Evolutionary conservation across 2,329 filamentous ascomycete species (phyloP), one percentile per base, ranked within the genome.

Genomic region (Aspergillus ruber): DNA sequence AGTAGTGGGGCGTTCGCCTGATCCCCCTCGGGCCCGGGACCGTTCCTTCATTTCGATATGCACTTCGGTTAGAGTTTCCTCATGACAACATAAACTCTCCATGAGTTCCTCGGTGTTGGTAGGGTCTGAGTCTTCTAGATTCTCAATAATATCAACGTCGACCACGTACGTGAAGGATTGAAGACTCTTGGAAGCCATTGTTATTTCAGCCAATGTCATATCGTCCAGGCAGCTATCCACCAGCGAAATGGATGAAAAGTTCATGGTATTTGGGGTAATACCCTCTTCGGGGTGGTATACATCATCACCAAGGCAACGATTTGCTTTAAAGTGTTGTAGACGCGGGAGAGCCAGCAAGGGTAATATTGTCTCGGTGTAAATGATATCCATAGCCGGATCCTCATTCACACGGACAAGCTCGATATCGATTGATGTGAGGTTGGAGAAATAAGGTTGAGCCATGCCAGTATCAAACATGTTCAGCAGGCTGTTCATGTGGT

Each of bases 261-360:
- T 29, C 8, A 38, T 38, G 4, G 35, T 4, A 0, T 6, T 18
- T 15, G 35, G 35, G 4, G 4, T 1, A 15, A 18, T 18, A 38
- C 10, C 35, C n/a, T 29, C 25, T 29, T 29, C 10, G 9, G 18
- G 18, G 6, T 15, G 20, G 10, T 38, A n/a, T 35, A 46, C 41
- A 33, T 17, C n/a, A 12, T 46, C 25, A 3, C 41, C 36, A n/a
- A 42, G 18, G n/a, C 49, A 45, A 18, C n/a, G 6, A 2, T 35
- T 17, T 6, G 50, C 15, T 1, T 29, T 17, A 25, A 53, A 45
- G 1, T 44, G 10, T 21, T 50, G 25, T 29, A 53, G 21, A 10
- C 21, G 29, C 13, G 48, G 50, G 20, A 53, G 46, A 12, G 18
- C 9, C 43, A 50, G 18, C 6, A 49, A 12, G 13, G 41, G 18